Conservation (phyloP, 148 eudicot genomes). For the Rhododendron griersonianum region DNA sequence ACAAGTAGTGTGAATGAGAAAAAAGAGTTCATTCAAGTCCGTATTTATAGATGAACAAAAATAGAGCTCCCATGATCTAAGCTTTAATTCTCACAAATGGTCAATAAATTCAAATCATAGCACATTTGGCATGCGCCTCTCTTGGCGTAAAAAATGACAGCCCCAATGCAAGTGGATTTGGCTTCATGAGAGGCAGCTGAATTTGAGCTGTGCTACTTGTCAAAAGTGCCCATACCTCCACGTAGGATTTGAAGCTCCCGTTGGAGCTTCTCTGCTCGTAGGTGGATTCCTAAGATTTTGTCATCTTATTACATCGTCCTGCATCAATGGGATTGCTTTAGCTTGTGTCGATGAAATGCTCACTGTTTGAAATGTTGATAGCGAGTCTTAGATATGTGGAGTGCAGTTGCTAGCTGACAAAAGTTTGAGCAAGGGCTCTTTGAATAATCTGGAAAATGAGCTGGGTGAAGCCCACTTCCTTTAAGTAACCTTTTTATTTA, state of each 20-base stretch:
- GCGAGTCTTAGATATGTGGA: background rate
- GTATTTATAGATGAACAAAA: background rate
- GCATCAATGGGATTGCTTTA: background rate
- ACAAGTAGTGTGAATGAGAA: background rate
- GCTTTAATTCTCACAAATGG: background rate
- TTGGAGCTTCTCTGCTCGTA: background rate
- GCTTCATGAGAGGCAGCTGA: background rate
- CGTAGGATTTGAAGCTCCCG: background rate
- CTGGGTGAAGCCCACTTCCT: background rate
- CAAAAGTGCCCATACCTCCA: background rate
- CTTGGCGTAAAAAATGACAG: background rate
- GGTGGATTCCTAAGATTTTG: background rate
- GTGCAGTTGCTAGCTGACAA: background rate
- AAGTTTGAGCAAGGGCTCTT: background rate
- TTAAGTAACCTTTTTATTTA: background rate
- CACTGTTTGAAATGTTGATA: background rate
- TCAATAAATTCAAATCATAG: background rate
- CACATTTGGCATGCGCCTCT: background rate
- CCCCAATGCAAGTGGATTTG: background rate
- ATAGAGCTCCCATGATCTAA: background rate
- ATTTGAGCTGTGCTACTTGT: background rate
- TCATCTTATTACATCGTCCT: background rate
- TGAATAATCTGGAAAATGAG: background rate
- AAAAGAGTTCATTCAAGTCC: background rate
- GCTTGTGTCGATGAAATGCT: background rate